Evolutionary conservation across 2,329 filamentous ascomycete species (phyloP).

Genomic region (Lasiodiplodia hormozganensis): DNA sequence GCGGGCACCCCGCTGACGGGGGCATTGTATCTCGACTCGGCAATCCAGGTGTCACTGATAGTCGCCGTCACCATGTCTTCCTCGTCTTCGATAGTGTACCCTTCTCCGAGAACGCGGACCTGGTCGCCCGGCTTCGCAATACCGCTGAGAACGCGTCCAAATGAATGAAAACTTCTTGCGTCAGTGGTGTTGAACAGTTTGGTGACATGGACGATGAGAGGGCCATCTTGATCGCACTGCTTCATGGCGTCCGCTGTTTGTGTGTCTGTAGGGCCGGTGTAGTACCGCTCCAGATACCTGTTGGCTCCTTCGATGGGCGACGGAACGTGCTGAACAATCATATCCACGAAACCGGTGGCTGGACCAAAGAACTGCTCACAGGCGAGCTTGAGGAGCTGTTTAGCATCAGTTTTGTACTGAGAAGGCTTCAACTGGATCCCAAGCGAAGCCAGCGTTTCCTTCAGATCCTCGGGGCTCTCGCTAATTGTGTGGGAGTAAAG

Average conservation of each 20-base stretch:
- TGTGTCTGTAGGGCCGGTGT: constrained; percentile 87
- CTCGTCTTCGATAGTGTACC: constrained; percentile 95
- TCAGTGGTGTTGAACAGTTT: constrained; percentile 92
- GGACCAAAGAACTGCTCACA: constrained; percentile 96
- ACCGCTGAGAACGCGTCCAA: constrained; percentile 92
- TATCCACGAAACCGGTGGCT: constrained; percentile 90
- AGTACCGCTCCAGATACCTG: constrained; percentile 81
- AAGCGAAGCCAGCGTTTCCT: constrained; percentile 76
- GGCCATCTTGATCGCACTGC: constrained; percentile 85
- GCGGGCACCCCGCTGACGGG: constrained; percentile 90
- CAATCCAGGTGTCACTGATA: constrained; percentile 86
- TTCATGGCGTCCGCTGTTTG: constrained; percentile 82
- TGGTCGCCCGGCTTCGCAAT: constrained; percentile 81
- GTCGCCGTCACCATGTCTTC: constrained; percentile 94
- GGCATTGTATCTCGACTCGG: constrained; percentile 91
- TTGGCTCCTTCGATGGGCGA: constrained; percentile 82
- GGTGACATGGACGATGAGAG: constrained; percentile 87
- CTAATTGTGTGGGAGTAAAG: constrained; percentile 94
- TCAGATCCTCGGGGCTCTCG: constrained; percentile 84
- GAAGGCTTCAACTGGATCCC: constrained; percentile 90
- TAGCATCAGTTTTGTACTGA: constrained; percentile 89
- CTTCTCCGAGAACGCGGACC: constrained; percentile 91
- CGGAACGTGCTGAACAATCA: constrained; percentile 88
- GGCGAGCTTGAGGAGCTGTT: constrained; percentile 83
- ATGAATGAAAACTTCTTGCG: constrained; percentile 87